These are phyloP conservation scores for Colletotrichum tropicicola DNA, from an alignment of 2,329 filamentous ascomycete species.

Conservation along the genomic window DNA sequence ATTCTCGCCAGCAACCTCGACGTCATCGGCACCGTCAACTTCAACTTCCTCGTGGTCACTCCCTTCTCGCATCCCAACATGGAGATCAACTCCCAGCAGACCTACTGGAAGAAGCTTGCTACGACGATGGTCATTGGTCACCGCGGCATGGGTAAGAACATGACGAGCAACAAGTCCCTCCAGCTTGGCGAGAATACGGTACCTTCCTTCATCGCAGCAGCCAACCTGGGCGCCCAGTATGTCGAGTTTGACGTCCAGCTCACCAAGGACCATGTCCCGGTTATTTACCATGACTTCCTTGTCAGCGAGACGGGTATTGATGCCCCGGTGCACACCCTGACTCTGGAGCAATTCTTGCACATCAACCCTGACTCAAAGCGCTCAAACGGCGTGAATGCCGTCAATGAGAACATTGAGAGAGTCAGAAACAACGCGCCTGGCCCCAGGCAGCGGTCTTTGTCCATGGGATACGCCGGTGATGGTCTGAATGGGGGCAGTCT, in stretches of 20 bases:
- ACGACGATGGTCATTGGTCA: constrained; percentile 85
- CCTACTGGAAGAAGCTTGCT: constrained; percentile 94
- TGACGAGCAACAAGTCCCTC: constrained; percentile 81
- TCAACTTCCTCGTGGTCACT: constrained; percentile 95
- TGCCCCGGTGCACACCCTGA: constrained; percentile 93
- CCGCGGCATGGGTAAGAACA: constrained; percentile 88
- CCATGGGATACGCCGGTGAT: constrained; percentile 60
- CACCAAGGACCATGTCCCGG: constrained; percentile 98
- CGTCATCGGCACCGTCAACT: constrained; percentile 93
- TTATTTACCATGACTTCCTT: constrained; percentile 98
- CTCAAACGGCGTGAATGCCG: constrained; percentile 32
- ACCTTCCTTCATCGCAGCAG: constrained; percentile 93
- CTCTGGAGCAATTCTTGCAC: constrained; percentile 93
- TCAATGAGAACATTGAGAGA: constrained; percentile 39
- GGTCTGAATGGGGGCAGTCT: constrained; percentile 46
- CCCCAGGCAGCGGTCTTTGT: constrained; percentile 59
- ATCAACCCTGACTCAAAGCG: constrained; percentile 67
- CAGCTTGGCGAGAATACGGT: constrained; percentile 97
- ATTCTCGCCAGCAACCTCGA: constrained; percentile 87
- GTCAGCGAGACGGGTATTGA: constrained; percentile 98
- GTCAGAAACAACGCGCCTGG: constrained; percentile 40
- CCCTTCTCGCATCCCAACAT: constrained; percentile 95
- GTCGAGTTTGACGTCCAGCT: constrained; percentile 90
- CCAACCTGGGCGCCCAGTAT: constrained; percentile 85
- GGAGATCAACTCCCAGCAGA: constrained; percentile 88